Conservation (phyloP, 192 early-diverging fungal genomes). For the Linnemannia hyalina region DNA sequence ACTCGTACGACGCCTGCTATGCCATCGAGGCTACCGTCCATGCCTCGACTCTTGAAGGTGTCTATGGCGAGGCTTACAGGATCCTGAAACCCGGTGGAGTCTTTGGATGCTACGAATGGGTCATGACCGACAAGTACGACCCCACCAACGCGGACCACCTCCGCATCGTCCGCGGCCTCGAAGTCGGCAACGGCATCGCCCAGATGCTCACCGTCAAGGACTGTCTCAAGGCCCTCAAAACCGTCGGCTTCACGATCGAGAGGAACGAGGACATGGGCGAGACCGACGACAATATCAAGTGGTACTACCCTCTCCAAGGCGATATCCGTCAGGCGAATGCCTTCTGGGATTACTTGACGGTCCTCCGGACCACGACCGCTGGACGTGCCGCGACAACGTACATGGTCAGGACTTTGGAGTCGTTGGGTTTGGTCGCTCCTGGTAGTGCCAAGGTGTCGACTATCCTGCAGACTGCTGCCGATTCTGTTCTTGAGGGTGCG, state of each 20-base stretch:
- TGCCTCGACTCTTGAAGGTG: slow-evolving; percentile 84
- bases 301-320: slow-evolving; percentile 88
- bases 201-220: slow-evolving; percentile 83
- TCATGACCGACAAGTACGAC: slow-evolving; percentile 91
- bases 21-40: slow-evolving; percentile 98
- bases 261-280: slow-evolving; percentile 73
- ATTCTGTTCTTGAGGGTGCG: slow-evolving; percentile 86
- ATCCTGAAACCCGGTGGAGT: slow-evolving; percentile 92
- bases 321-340: slow-evolving; percentile 63
- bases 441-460: slow-evolving; percentile 89
- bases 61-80: slow-evolving; percentile 91
- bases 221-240: slow-evolving; percentile 83
- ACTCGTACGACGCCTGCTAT: slow-evolving; percentile 89
- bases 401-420: slow-evolving; percentile 84
- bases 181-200: slow-evolving; percentile 92
- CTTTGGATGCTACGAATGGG: slow-evolving; percentile 97
- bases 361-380: slow-evolving; percentile 63
- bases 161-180: slow-evolving; percentile 84
- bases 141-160: slow-evolving; percentile 78
- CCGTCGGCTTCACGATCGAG: slow-evolving; percentile 90
- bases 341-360: slow-evolving; percentile 64
- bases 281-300: slow-evolving; percentile 78
- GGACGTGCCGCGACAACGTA: slow-evolving; percentile 84
- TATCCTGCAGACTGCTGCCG: slow-evolving; percentile 85
- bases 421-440: slow-evolving; percentile 84